Percentiles rank a stretch among this genome's conserved stretches.
Evolutionary conservation across 2,329 filamentous ascomycete genomes (phyloP).

Genomic region (Colletotrichum tropicicola): DNA sequence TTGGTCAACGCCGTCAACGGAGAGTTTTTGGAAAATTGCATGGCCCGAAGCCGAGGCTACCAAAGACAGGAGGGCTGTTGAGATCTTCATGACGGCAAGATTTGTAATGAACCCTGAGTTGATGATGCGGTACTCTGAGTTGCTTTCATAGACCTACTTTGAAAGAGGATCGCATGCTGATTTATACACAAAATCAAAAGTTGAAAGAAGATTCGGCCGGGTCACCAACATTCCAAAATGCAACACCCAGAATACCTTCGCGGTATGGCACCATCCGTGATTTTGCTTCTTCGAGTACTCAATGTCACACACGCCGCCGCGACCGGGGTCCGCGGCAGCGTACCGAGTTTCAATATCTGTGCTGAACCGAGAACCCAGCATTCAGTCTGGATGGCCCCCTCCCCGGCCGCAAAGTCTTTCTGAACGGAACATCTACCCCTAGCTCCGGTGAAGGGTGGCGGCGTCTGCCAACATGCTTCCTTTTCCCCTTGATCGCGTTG

Average conservation of each 20-base stretch:
- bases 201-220: not conserved
- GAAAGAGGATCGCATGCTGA: not conserved
- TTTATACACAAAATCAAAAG: not conserved
- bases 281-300: slow-evolving; percentile 3
- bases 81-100: slow-evolving; percentile 25
- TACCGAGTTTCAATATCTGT: not conserved
- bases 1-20: slow-evolving; percentile 57
- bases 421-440: not conserved
- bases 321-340: not conserved
- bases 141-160: too few relatives aligned
- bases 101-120: too few relatives aligned
- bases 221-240: not conserved
- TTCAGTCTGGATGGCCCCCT: too few relatives aligned
- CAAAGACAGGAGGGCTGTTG: slow-evolving; percentile 19
- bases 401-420: not conserved
- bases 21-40: slow-evolving; percentile 53
- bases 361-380: too few relatives aligned
- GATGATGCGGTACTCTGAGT: too few relatives aligned
- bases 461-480: not conserved
- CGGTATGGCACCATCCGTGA: slow-evolving; percentile 4
- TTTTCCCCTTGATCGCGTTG: not conserved
- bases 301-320: not conserved
- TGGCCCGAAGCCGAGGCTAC: slow-evolving; percentile 46
- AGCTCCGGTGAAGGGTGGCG: not conserved
- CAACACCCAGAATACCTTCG: not conserved